Base-by-base conservation (phyloP, 148 eudicot species). In the Persicaria maculosa region DNA sequence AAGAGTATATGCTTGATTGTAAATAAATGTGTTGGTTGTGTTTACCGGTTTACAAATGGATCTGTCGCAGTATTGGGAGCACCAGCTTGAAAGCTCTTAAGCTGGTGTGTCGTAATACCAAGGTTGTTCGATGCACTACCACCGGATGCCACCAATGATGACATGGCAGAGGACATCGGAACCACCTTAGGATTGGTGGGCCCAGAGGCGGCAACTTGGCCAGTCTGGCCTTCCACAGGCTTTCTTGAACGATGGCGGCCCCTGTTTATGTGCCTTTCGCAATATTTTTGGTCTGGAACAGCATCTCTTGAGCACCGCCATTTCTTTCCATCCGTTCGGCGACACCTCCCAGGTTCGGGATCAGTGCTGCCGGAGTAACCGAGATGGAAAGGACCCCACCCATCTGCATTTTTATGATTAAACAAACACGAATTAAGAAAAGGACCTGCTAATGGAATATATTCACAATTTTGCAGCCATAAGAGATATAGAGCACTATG, bases 151-250 rank as follows among this genome's bases (percentile, higher is more conserved):
- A 84, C 84, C 57, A 83, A 67, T 58, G 88, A 86, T 82, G 93
- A 81, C 78, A 79, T 55, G 36, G 36, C 36, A 31, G 36, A 31
- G 36, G 36, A 31, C 36, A 31, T 31, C 36, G 88, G 85, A 50
- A 77, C 83, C 75, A 75, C 88, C 73, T 83, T 87, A 0, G 87
- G 65, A 76, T 79, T 77, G 68, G 86, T 75, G 84, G 90, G 76
- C 71, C 83, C 92, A 80, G 90, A 71, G 80, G 86, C 80, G 69
- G 85, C 88, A 78, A 36, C 46, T 31, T 90, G 96, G 98, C 93
- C 85, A 78, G 76, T 79, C 19, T 79, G 92, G 85, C 84, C 84
- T 87, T 87, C 91, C 77, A 75, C 77, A 75, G 77, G 77, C 77
- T 75, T 75, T 75, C 77, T 75, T 75, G 77, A 75, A 75, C 77